A percentile compares a stretch with the other conserved stretches of the same genome.
phyloP scores from a whole-genome alignment of 495 filamentous ascomycete genomes.

The Aspergillus cavernicola region DNA sequence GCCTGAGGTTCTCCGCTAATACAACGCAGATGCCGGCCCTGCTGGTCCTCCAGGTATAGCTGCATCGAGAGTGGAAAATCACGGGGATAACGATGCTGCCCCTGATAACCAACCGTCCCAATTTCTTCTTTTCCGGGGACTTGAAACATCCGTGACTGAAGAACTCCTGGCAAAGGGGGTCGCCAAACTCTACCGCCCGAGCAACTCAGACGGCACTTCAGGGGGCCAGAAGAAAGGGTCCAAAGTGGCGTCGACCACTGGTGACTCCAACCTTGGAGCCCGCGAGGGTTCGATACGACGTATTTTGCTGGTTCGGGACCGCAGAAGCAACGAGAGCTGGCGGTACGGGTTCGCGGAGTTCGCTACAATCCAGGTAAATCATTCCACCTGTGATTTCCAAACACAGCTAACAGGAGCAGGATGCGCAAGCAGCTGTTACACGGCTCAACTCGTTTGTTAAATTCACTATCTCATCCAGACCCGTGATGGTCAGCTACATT shows the following conservation, averaged over 20 bases:
- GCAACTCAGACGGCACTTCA: conserved; percentile 18
- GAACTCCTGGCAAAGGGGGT: conserved; percentile 75
- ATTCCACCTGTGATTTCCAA: background rate
- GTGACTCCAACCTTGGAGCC: conserved; percentile 70
- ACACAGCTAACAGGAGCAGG: conserved; percentile 39
- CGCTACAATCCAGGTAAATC: conserved; percentile 52
- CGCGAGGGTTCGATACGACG: conserved; percentile 71
- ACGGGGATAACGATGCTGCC: conserved; percentile 77
- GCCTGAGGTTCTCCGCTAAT: conserved; percentile 12
- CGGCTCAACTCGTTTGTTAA: conserved; percentile 74
- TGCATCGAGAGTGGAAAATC: conserved; percentile 48
- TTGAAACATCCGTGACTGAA: conserved; percentile 73
- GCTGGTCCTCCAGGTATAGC: conserved; percentile 32
- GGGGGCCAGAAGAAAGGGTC: conserved; percentile 47
- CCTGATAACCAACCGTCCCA: conserved; percentile 72
- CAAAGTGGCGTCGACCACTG: conserved; percentile 73
- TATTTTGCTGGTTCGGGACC: conserved; percentile 74
- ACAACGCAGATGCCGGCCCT: conserved; percentile 20
- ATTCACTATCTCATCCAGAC: conserved; percentile 80
- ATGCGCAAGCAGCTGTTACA: conserved; percentile 71
- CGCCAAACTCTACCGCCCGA: conserved; percentile 67
- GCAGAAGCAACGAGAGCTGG: conserved; percentile 72
- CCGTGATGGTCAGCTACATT: conserved; percentile 71
- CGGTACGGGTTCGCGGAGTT: conserved; percentile 91
- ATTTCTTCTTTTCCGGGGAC: conserved; percentile 71